Evolutionary conservation across 2,329 filamentous ascomycete genomes (phyloP).

Genomic region (Diaporthe amygdali): DNA sequence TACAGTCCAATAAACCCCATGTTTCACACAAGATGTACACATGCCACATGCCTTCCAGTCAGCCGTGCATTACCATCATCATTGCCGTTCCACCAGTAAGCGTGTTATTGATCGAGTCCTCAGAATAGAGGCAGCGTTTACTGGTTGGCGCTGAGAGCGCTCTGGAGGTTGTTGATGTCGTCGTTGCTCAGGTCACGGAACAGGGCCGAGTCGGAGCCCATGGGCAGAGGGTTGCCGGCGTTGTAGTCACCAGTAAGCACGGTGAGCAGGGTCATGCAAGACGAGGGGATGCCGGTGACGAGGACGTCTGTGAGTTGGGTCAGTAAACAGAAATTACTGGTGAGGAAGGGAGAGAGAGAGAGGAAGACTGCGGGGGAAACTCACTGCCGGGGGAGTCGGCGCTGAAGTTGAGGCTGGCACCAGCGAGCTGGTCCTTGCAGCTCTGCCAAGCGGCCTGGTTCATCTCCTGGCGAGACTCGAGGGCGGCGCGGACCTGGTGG

Average conservation of each 20-base stretch:
- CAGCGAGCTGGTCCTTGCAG: conserved; percentile 22
- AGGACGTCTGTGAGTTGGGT: conserved; percentile 15
- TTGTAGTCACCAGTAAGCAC: conserved; percentile 22
- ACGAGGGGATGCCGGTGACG: conserved; percentile 16
- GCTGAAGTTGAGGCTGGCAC: conserved; percentile 21
- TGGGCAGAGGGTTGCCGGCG: conserved; percentile 17
- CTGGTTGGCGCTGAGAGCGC: not conserved
- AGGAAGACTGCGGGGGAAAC: not conserved
- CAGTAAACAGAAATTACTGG: not conserved
- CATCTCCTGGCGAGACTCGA: not conserved
- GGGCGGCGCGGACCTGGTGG: not conserved
- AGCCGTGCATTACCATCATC: not conserved
- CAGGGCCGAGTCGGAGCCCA: conserved; percentile 19
- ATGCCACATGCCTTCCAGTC: not conserved
- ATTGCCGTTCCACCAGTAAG: not conserved
- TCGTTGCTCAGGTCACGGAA: conserved; percentile 17
- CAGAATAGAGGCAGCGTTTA: not conserved
- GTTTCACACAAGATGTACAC: not conserved
- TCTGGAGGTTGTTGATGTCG: not conserved
- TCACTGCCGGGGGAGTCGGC: not conserved
- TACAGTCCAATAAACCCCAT: not conserved
- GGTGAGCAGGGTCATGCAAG: conserved; percentile 21
- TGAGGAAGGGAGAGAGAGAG: not conserved
- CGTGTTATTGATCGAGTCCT: too few species aligned
- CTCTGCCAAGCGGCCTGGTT: conserved; percentile 20